Evolutionary conservation across 1,284 basidiomycete species (phyloP).

Genomic region (Wallemia ichthyophaga): DNA sequence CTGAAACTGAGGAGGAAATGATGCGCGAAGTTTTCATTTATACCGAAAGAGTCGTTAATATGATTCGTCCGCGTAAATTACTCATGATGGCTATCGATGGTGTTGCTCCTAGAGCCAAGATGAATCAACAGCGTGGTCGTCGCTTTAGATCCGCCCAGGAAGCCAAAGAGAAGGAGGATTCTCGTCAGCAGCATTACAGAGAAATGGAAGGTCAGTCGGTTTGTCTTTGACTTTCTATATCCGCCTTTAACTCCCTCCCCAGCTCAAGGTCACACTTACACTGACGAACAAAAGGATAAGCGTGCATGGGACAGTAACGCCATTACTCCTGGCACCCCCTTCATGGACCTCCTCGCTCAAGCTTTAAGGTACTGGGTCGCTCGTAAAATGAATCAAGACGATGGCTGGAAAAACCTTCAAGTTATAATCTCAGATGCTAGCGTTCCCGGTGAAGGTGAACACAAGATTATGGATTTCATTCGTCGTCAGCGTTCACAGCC

Average conservation of each 20-base stretch:
- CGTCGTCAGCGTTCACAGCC: slow-evolving; percentile 60
- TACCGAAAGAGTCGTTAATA: slow-evolving; percentile 88
- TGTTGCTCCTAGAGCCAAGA: slow-evolving; percentile 91
- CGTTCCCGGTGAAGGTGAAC: slow-evolving; percentile 94
- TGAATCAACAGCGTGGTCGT: slow-evolving; percentile 93
- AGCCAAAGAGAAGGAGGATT: slow-evolving; percentile 72
- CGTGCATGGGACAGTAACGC: slow-evolving; percentile 92
- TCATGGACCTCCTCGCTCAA: slow-evolving; percentile 73
- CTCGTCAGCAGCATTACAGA: slow-evolving; percentile 42
- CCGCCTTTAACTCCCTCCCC: too few species aligned
- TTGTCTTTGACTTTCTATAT: too few species aligned
- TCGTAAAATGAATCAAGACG: slow-evolving; percentile 75
- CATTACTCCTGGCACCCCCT: slow-evolving; percentile 90
- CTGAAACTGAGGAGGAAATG: slow-evolving; percentile 96
- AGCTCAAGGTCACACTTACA: slow-evolving; percentile 72
- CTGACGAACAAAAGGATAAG: slow-evolving; percentile 55
- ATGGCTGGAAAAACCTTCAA: slow-evolving; percentile 82
- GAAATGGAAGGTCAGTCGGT: slow-evolving; percentile 45
- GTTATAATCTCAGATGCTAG: slow-evolving; percentile 91
- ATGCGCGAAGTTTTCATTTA: slow-evolving; percentile 94
- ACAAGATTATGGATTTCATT: slow-evolving; percentile 99
- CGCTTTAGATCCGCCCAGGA: slow-evolving; percentile 86
- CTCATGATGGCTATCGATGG: slow-evolving; percentile 98
- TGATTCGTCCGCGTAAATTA: slow-evolving; percentile 77
- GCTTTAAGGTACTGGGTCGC: slow-evolving; percentile 90